Conservation (phyloP, 495 filamentous ascomycete genomes). For the Aspergillus steynii region DNA sequence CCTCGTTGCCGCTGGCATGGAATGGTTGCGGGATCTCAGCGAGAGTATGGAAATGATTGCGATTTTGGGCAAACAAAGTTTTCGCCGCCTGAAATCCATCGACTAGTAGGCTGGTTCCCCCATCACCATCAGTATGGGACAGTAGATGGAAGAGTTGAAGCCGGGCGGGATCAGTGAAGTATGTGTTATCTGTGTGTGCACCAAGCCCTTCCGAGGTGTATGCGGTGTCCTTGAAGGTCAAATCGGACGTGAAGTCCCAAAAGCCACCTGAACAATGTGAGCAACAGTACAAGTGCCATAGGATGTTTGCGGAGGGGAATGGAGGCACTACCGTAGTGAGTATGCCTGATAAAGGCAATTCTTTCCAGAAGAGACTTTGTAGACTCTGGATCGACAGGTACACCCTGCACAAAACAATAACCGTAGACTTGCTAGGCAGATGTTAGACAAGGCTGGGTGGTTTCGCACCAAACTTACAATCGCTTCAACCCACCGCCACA, state of each 20-base stretch:
- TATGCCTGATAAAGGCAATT: conserved; percentile 79
- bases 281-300: conserved; percentile 5
- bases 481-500: conserved; percentile 55
- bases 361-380: conserved; percentile 72
- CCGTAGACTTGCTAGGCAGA: conserved; percentile 55
- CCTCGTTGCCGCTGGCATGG: conserved; percentile 84
- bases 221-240: conserved; percentile 87
- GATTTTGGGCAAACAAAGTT: conserved; percentile 50
- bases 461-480: conserved; percentile 49
- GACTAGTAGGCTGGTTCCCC: conserved; percentile 75
- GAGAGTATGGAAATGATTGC: conserved; percentile 53
- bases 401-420: conserved; percentile 68
- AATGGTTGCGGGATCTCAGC: conserved; percentile 54
- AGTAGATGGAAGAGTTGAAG: conserved; percentile 90
- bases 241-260: conserved; percentile 90
- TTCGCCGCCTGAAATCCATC: conserved; percentile 78
- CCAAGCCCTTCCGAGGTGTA: conserved; percentile 78
- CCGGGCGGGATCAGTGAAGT: conserved; percentile 87
- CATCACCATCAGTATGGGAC: conserved; percentile 63
- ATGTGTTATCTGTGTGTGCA: conserved; percentile 90
- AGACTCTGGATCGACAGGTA: conserved; percentile 64
- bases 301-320: not conserved
- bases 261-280: conserved; percentile 63
- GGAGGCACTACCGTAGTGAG: conserved; percentile 71
- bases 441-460: conserved; percentile 4